phyloP scores from a whole-genome alignment of 805 yeast species.

The Myxozyma udenii region DNA sequence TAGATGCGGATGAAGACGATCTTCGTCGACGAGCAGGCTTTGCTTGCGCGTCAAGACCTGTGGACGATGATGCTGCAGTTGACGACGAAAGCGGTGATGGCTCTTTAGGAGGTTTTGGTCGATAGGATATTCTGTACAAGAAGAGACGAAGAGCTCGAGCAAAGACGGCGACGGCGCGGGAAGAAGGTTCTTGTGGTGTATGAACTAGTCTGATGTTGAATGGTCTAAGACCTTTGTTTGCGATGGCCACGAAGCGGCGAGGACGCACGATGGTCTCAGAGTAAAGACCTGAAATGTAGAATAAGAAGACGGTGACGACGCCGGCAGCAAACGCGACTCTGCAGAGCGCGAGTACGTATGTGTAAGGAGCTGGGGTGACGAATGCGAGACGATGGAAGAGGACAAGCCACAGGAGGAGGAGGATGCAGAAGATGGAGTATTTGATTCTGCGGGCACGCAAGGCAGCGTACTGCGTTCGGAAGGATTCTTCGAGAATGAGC shows the following conservation, averaged over 20 bases:
- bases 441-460: constrained; percentile 64
- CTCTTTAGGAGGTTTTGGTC: constrained; percentile 7
- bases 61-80: constrained; percentile 2
- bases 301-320: constrained; percentile 65
- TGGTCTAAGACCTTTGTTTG: constrained; percentile 86
- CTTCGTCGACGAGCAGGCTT: constrained; percentile 12
- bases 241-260: constrained; percentile 68
- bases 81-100: constrained; percentile 1
- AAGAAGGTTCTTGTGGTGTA: constrained; percentile 31
- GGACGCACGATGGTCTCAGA: constrained; percentile 79
- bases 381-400: constrained; percentile 37
- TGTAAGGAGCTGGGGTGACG: constrained; percentile 39
- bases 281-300: constrained; percentile 87
- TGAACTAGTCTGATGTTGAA: constrained; percentile 49
- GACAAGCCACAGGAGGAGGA: constrained; percentile 32
- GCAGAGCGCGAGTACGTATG: constrained; percentile 38
- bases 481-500: constrained; percentile 77
- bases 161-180: constrained; percentile 43
- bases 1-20: constrained; percentile 21
- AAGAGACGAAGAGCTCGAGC: constrained; percentile 27
- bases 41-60: not conserved
- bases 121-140: constrained; percentile 15
- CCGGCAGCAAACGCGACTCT: constrained; percentile 54
- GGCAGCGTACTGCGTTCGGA: constrained; percentile 74
- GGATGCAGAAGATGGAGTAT: constrained; percentile 51